A percentile compares a stretch with the other conserved stretches of the same genome.
phyloP scores from a whole-genome alignment of 2,329 filamentous ascomycete species.

The Penicillium olsonii region DNA sequence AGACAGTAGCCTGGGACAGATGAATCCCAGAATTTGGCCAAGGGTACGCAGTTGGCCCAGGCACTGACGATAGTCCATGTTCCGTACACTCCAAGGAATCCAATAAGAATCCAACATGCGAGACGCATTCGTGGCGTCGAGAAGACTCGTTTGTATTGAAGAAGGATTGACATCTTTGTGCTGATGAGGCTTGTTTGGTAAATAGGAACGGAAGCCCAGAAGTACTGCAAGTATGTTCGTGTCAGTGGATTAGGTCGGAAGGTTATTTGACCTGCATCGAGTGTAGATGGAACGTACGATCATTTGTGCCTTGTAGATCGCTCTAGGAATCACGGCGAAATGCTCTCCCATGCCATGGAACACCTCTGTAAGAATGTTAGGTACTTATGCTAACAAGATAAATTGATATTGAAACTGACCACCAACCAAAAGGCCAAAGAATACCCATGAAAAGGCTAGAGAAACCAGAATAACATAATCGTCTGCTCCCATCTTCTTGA shows the following conservation, averaged over 20 bases:
- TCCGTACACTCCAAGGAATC: constrained; percentile 33
- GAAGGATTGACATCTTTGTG: constrained; percentile 38
- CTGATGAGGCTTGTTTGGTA: constrained; percentile 37
- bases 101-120: constrained; percentile 37
- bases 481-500: constrained; percentile 37
- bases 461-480: constrained; percentile 42
- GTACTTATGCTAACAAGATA: not conserved
- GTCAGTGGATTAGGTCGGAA: not conserved
- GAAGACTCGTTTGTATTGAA: constrained; percentile 40
- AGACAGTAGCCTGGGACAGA: constrained; percentile 36
- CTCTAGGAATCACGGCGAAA: constrained; percentile 18
- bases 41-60: constrained; percentile 34
- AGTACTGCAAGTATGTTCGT: constrained; percentile 19
- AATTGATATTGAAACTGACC: constrained; percentile 25
- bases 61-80: constrained; percentile 34
- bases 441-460: constrained; percentile 32
- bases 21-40: constrained; percentile 33
- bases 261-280: not conserved
- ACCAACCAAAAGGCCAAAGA: constrained; percentile 32
- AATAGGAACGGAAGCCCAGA: constrained; percentile 36
- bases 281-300: constrained; percentile 18
- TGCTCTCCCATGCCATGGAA: constrained; percentile 34
- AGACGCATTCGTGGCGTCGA: constrained; percentile 32
- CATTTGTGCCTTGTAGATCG: constrained; percentile 27
- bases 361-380: constrained; percentile 22